These are phyloP conservation scores for Ganoderma sinense DNA, from an alignment of 1,284 basidiomycete species.

Conservation along the genomic window DNA sequence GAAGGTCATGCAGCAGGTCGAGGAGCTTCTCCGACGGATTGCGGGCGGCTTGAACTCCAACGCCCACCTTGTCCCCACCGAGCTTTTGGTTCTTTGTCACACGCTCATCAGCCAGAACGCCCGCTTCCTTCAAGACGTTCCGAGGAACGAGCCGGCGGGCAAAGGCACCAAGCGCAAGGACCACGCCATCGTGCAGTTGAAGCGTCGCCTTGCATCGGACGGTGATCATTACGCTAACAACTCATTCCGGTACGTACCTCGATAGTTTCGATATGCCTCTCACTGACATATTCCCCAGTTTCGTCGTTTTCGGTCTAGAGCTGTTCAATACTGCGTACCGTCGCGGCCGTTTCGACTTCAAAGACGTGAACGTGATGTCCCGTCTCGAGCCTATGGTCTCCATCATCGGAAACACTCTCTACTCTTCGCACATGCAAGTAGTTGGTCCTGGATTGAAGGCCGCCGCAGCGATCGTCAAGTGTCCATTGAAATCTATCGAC, in stretches of 20 bases:
- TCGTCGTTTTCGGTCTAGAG: slow-evolving; percentile 93
- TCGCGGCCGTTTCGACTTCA: slow-evolving; percentile 87
- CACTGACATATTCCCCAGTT: slow-evolving; percentile 56
- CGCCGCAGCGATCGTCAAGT: slow-evolving; percentile 84
- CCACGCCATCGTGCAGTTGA: slow-evolving; percentile 81
- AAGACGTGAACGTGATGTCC: slow-evolving; percentile 73
- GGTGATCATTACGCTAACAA: slow-evolving; percentile 85
- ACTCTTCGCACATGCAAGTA: slow-evolving; percentile 84
- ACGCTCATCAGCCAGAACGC: slow-evolving; percentile 93
- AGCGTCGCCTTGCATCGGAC: slow-evolving; percentile 66
- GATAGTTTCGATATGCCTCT: slow-evolving; percentile 7
- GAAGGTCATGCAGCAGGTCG: slow-evolving; percentile 87
- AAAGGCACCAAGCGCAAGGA: slow-evolving; percentile 51
- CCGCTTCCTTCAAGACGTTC: slow-evolving; percentile 73
- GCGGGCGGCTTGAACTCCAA: slow-evolving; percentile 90
- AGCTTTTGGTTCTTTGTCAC: slow-evolving; percentile 87
- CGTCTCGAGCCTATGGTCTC: slow-evolving; percentile 89
- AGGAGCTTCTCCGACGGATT: slow-evolving; percentile 89
- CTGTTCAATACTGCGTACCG: slow-evolving; percentile 90
- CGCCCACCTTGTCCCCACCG: slow-evolving; percentile 70
- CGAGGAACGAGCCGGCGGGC: slow-evolving; percentile 46
- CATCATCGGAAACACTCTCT: slow-evolving; percentile 92
- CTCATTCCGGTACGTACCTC: slow-evolving; percentile 69
- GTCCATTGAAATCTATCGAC: slow-evolving; percentile 82
- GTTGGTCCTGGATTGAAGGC: slow-evolving; percentile 86